A percentile compares a stretch with the other conserved stretches of the same genome.
phyloP scores from a whole-genome alignment of 2,329 filamentous ascomycete genomes.

The Xylariaceae sp. region DNA sequence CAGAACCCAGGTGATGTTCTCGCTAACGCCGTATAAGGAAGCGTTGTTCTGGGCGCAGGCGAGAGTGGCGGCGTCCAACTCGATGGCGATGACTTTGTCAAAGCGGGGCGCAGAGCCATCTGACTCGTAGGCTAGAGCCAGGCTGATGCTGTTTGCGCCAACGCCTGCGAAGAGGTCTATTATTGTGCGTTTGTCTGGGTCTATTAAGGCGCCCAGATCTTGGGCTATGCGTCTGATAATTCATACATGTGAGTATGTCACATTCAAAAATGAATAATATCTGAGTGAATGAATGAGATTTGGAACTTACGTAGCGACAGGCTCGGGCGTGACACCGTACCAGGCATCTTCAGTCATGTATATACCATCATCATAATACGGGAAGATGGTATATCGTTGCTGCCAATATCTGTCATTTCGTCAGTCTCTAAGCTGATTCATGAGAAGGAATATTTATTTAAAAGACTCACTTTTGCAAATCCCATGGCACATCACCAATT shows the following conservation, averaged over 20 bases:
- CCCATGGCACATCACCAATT: conserved; percentile 68
- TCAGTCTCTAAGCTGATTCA: not conserved
- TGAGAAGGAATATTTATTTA: not conserved
- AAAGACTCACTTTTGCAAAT: conserved; percentile 80
- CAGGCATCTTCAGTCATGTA: conserved; percentile 90
- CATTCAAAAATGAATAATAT: conserved; percentile 5
- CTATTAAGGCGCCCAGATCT: conserved; percentile 59
- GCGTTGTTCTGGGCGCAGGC: conserved; percentile 93
- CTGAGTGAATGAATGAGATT: not conserved
- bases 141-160: conserved; percentile 93
- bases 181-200: conserved; percentile 47
- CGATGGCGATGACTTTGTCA: conserved; percentile 82
- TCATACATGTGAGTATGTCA: conserved; percentile 10
- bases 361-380: conserved; percentile 80
- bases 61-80: conserved; percentile 74
- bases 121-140: conserved; percentile 54
- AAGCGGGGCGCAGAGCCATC: conserved; percentile 59
- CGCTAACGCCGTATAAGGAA: conserved; percentile 73
- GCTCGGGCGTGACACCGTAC: conserved; percentile 96
- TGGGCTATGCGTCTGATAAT: conserved; percentile 63
- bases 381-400: conserved; percentile 84
- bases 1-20: conserved; percentile 74
- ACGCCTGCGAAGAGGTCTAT: conserved; percentile 90
- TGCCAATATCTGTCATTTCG: conserved; percentile 73
- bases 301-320: conserved; percentile 69